These are phyloP conservation scores for Neurospora discreta DNA, from an alignment of 495 filamentous ascomycete genomes.

Conservation along the genomic window DNA sequence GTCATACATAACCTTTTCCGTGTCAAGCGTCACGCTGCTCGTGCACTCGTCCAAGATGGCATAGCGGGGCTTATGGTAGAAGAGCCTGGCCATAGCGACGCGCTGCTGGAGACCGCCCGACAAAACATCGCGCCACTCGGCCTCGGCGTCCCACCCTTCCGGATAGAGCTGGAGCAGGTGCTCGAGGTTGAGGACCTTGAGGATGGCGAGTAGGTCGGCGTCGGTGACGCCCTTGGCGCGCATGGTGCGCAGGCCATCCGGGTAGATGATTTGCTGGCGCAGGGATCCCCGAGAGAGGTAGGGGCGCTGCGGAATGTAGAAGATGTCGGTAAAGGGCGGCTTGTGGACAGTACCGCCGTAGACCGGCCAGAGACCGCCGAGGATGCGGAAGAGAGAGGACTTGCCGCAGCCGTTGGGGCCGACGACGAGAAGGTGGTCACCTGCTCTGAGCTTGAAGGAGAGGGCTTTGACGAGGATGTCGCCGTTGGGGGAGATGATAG, in stretches of 20 bases:
- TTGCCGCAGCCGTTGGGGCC: constrained; percentile 97
- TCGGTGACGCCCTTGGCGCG: constrained; percentile 75
- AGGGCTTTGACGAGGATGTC: constrained; percentile 77
- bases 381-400: constrained; percentile 86
- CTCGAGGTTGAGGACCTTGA: constrained; percentile 71
- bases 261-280: constrained; percentile 93
- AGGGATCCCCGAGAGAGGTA: constrained; percentile 84
- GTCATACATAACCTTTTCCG: constrained; percentile 94
- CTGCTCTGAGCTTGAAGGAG: constrained; percentile 73
- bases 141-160: constrained; percentile 82
- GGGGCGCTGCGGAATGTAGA: constrained; percentile 95
- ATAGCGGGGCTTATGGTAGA: constrained; percentile 86
- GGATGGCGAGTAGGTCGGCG: constrained; percentile 62
- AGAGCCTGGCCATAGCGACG: constrained; percentile 93
- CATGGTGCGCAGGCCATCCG: constrained; percentile 80
- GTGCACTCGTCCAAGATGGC: constrained; percentile 98
- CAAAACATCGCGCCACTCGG: constrained; percentile 90
- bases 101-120: constrained; percentile 89
- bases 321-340: constrained; percentile 80
- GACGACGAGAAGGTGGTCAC: constrained; percentile 87
- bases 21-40: constrained; percentile 80
- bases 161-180: constrained; percentile 69
- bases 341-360: constrained; percentile 90
- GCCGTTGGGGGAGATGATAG: constrained; percentile 95
- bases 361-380: constrained; percentile 97